Evolutionary conservation across 2,329 filamentous ascomycete species (phyloP).

Genomic region (Colletotrichum trifolii): DNA sequence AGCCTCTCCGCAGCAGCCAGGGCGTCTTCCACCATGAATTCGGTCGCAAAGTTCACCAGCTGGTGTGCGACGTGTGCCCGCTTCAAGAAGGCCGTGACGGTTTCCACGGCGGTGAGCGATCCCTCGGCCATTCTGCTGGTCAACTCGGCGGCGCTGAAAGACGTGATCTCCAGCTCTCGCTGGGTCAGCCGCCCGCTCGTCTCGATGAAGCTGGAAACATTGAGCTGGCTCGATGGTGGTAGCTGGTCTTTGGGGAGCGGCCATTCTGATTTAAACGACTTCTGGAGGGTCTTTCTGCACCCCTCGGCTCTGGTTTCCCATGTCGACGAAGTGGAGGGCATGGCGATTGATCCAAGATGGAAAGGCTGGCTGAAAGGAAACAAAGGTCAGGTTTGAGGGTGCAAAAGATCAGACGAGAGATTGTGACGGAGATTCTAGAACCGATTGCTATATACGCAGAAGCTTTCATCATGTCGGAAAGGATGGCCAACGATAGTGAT

Average conservation of each 20-base stretch:
- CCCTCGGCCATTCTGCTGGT: conserved; percentile 40
- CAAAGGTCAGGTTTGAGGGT: no score
- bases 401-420: no score
- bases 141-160: conserved; percentile 46
- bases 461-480: no score
- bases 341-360: background rate
- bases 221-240: conserved; percentile 2
- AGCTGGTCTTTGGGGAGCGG: conserved; percentile 7
- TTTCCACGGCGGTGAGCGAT: conserved; percentile 48
- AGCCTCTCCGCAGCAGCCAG: conserved; percentile 51
- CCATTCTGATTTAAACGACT: conserved; percentile 24
- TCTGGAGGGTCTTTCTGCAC: conserved; percentile 12
- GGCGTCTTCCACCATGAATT: conserved; percentile 52
- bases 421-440: no score
- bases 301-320: conserved; percentile 25
- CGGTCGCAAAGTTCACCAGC: conserved; percentile 43
- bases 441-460: no score
- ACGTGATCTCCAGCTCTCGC: conserved; percentile 51
- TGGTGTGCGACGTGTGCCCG: conserved; percentile 61
- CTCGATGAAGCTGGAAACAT: conserved; percentile 20
- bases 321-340: background rate
- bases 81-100: conserved; percentile 58
- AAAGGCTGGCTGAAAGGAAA: no score
- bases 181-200: conserved; percentile 45
- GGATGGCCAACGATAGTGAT: no score